phyloP scores from a whole-genome alignment of 2,329 filamentous ascomycete species.

The Hypoxylon sp. region DNA sequence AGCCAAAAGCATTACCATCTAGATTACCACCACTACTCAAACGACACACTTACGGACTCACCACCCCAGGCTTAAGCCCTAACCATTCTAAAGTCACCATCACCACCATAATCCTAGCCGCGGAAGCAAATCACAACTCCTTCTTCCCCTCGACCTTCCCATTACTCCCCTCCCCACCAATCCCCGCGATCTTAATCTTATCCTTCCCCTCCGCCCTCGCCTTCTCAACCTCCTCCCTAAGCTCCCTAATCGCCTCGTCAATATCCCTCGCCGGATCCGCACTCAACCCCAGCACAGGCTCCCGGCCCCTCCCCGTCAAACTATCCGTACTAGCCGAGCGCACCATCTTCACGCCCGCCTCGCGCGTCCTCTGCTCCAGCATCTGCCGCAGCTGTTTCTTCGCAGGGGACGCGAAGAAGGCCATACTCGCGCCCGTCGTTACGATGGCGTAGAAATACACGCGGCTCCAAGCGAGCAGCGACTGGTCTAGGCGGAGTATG shows the following conservation, averaged over 20 bases:
- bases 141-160: constrained; percentile 35
- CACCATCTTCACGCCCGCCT: constrained; percentile 62
- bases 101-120: background rate
- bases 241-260: constrained; percentile 82
- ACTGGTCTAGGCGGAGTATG: constrained; percentile 79
- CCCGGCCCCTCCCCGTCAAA: constrained; percentile 60
- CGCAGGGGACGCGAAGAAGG: constrained; percentile 84
- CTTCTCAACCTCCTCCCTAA: constrained; percentile 79
- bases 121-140: constrained; percentile 4
- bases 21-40: background rate
- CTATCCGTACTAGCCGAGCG: constrained; percentile 72
- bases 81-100: background rate
- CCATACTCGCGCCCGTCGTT: constrained; percentile 74
- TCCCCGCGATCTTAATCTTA: constrained; percentile 74
- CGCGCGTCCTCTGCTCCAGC: constrained; percentile 71
- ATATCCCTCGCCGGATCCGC: constrained; percentile 82
- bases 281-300: constrained; percentile 83
- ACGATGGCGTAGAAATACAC: constrained; percentile 91
- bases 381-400: constrained; percentile 72
- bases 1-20: background rate
- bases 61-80: background rate
- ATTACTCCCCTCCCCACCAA: constrained; percentile 41
- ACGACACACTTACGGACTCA: background rate
- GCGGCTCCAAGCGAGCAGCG: constrained; percentile 82
- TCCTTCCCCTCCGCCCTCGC: constrained; percentile 57